Evolutionary conservation across 1,284 basidiomycete genomes (phyloP).

Genomic region (Ceraceosorus guamensis): DNA sequence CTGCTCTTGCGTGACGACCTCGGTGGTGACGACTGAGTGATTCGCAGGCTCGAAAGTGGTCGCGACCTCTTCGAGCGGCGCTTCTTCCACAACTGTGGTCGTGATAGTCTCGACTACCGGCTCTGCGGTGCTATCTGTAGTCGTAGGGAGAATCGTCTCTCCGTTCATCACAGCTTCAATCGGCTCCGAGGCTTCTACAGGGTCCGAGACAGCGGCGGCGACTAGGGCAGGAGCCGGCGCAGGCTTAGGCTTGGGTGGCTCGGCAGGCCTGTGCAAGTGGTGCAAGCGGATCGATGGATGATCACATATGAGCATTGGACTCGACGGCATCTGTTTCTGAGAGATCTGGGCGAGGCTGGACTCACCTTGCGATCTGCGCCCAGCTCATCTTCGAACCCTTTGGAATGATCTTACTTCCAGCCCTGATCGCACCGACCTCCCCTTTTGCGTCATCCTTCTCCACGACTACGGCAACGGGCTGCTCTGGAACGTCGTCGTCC

Average conservation of each 20-base stretch:
- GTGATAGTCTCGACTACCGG: constrained; percentile 1
- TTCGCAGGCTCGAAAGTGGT: constrained; percentile 15
- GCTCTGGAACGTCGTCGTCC: not conserved
- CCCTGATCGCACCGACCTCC: not conserved
- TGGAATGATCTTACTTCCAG: constrained; percentile 6
- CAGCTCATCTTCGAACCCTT: constrained; percentile 32
- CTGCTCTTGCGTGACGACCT: constrained; percentile 1
- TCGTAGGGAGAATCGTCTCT: no score
- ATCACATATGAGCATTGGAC: not conserved
- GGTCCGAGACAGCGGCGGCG: constrained; percentile 5
- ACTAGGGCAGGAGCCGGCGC: constrained; percentile 6
- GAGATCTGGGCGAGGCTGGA: constrained; percentile 2
- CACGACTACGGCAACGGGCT: not conserved
- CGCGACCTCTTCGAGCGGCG: constrained; percentile 1
- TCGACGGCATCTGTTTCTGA: no score
- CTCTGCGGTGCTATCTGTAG: no score
- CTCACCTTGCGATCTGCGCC: constrained; percentile 45
- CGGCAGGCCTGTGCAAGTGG: constrained; percentile 8
- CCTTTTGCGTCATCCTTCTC: no score
- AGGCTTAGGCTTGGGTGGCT: constrained; percentile 27
- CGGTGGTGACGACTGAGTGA: not conserved
- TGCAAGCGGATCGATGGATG: not conserved
- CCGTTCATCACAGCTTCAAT: not conserved
- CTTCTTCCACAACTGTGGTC: constrained; percentile 1
- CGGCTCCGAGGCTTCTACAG: not conserved